Evolutionary conservation across 2,329 filamentous ascomycete species (phyloP), one percentile per base, ranked within the genome.

Genomic region (Alternaria tenuissima): DNA sequence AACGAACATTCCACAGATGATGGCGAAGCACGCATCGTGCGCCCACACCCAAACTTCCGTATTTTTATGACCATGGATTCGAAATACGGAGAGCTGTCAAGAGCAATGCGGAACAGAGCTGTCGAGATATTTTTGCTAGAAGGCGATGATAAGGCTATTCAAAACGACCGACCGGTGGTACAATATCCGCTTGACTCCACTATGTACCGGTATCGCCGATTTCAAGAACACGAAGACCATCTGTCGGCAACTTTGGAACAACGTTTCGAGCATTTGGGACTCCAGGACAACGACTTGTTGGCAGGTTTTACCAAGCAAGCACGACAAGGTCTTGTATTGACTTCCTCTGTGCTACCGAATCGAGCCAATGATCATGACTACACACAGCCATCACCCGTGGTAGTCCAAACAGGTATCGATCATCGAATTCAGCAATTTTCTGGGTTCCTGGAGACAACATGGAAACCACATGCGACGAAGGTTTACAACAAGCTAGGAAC

Each of bases 51-150:
- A 0, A 87, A 93, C 62, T 99, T 99, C 79, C 87, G 94, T 58
- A 88, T 99, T 20, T 98, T 99, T 79, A 82, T 99, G 75, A 98
- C 94, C 0, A 91, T 96, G 82, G 94, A 99, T 76, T 89, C 95
- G 46, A 88, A 90, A 51, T 92, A 97, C 76, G 96, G 95, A 18
- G 95, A 99, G 77, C 84, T 99, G 8, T 99, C 95, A 4, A 87
- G 95, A 64, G 95, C 95, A 0, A 99, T 99, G 95, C 86, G 96
- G 58, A 99, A 99, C 79, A 88, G 95, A 76, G 93, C 93, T 49
- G 86, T 97, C 26, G 96, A 99, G 78, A 90, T 99, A 9, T 95
- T 89, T 71, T 83, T 99, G 3, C 59, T 79, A 2, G 63, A 74
- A n/a, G 20, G 63, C 7, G 64, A 66, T 7, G 58, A 64, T 7